These are phyloP conservation scores for Phaffia rhodozyma DNA, from an alignment of 1,284 basidiomycete species.

Conservation along the genomic window DNA sequence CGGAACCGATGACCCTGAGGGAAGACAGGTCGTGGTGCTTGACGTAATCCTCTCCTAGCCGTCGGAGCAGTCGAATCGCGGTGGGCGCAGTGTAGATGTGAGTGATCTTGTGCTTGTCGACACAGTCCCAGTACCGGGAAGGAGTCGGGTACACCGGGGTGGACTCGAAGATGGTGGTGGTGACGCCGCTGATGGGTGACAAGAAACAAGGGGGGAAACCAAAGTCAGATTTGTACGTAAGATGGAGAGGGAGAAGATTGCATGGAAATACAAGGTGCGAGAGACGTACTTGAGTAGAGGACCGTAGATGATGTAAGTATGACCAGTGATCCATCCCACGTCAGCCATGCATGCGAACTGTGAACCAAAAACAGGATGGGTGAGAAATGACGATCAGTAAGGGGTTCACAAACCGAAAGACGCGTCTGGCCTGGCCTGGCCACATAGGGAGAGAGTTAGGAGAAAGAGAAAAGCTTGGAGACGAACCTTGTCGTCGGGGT, in stretches of 20 bases:
- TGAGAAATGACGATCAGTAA: too few relatives aligned
- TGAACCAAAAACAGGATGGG: conserved; percentile 11
- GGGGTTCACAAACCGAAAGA: too few relatives aligned
- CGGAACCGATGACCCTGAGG: conserved; percentile 77
- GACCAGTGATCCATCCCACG: conserved; percentile 97
- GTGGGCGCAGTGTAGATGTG: conserved; percentile 91
- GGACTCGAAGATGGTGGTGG: conserved; percentile 90
- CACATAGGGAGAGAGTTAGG: too few relatives aligned
- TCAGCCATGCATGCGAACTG: conserved; percentile 95
- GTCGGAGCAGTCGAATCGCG: conserved; percentile 81
- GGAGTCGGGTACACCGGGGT: conserved; percentile 95
- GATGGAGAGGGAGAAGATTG: too few relatives aligned
- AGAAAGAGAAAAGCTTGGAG: too few relatives aligned
- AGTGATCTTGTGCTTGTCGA: conserved; percentile 84
- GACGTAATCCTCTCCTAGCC: conserved; percentile 78
- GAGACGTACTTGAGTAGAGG: conserved; percentile 53
- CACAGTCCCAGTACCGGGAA: conserved; percentile 94
- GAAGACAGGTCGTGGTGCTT: conserved; percentile 70
- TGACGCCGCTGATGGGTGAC: conserved; percentile 53
- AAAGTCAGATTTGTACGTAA: too few relatives aligned
- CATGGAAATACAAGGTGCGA: too few relatives aligned
- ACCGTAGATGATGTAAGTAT: conserved; percentile 86
- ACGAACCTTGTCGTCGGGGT: conserved; percentile 56
- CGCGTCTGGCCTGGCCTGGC: not conserved
- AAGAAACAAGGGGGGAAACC: not conserved